Evolutionary conservation across 2,329 filamentous ascomycete genomes (phyloP).

Genomic region (Magnaporthiopsis poae): DNA sequence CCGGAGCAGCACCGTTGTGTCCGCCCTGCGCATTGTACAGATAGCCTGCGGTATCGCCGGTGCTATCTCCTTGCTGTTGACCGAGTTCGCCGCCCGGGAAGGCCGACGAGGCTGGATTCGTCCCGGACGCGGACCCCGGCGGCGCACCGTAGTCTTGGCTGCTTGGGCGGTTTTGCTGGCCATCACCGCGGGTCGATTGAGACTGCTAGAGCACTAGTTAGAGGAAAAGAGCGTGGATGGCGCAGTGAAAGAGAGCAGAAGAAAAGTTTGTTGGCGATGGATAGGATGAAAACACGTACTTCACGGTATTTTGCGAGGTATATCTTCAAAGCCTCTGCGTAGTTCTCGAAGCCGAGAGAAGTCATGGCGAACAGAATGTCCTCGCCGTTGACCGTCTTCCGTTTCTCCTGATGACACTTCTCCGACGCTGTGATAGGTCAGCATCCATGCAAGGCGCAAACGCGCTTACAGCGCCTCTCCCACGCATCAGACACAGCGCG

Average conservation of each 20-base stretch:
- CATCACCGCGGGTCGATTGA: conserved; percentile 62
- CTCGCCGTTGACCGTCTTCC: conserved; percentile 97
- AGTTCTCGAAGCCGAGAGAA: conserved; percentile 96
- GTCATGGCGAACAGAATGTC: conserved; percentile 99
- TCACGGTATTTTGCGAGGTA: conserved; percentile 96
- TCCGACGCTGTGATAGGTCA: conserved; percentile 64
- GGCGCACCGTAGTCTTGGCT: conserved; percentile 42
- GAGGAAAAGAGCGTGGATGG: not conserved
- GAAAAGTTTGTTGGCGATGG: not conserved
- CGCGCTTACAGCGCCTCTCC: conserved; percentile 9
- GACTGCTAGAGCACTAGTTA: conserved; percentile 40
- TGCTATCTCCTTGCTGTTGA: conserved; percentile 33
- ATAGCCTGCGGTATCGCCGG: conserved; percentile 32
- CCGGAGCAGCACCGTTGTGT: conserved; percentile 48
- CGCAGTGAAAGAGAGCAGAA: not conserved
- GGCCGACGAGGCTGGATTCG: conserved; percentile 30
- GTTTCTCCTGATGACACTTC: conserved; percentile 98
- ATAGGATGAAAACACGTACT: conserved; percentile 47
- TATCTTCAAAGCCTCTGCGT: conserved; percentile 93
- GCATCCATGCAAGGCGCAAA: conserved; percentile 8
- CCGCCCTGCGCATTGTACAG: conserved; percentile 45
- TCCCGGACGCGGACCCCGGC: conserved; percentile 28
- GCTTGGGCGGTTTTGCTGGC: conserved; percentile 37
- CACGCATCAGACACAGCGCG: no score
- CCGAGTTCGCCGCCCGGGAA: conserved; percentile 36